phyloP scores from a whole-genome alignment of 2,329 filamentous ascomycete genomes.

The Penicillium polonicum region DNA sequence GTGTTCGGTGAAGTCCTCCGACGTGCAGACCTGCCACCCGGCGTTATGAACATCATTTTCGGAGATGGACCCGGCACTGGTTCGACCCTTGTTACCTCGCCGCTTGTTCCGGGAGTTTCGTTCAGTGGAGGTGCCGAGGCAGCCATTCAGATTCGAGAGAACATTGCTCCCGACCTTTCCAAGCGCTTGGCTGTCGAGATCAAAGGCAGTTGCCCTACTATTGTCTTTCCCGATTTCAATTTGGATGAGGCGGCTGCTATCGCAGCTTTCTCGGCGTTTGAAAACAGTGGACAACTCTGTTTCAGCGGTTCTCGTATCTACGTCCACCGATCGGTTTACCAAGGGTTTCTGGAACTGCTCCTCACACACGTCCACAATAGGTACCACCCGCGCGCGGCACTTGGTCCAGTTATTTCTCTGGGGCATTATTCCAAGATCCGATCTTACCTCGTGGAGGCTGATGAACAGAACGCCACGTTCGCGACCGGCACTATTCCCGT shows the following conservation, averaged over 20 bases:
- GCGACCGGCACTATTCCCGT: neutral
- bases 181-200: neutral
- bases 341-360: fast-evolving
- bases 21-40: neutral
- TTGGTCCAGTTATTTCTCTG: neutral
- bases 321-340: neutral
- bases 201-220: neutral
- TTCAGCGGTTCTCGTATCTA: neutral
- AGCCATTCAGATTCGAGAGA: neutral
- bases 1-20: neutral
- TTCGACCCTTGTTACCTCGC: neutral
- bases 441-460: neutral
- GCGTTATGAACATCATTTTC: neutral
- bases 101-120: neutral
- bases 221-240: neutral
- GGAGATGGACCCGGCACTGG: neutral
- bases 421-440: neutral
- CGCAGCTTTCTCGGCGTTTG: neutral
- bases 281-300: neutral
- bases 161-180: neutral
- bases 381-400: too few relatives aligned
- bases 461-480: too few relatives aligned
- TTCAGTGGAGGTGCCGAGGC: neutral
- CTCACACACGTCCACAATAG: too few relatives aligned
- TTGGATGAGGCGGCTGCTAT: neutral